Percentiles rank a stretch among this genome's conserved stretches.
Evolutionary conservation across 768 basidiomycete species (phyloP).

Genomic region (Leccinum obscurum): DNA sequence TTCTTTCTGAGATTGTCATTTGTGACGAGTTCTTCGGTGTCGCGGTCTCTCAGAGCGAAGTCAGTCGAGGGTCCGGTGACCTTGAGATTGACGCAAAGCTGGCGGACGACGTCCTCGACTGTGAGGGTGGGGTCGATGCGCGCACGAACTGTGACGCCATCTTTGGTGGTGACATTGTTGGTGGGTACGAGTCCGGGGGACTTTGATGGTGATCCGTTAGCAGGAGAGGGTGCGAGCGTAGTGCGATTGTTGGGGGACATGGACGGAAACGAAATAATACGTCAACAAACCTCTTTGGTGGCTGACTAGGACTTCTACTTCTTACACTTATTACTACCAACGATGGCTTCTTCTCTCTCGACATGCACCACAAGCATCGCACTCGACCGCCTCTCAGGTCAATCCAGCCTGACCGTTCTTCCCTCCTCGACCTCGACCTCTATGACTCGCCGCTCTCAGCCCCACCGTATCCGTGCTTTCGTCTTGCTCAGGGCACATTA

Average conservation of each 20-base stretch:
- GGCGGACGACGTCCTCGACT: constrained; percentile 82
- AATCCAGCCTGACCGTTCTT: constrained; percentile 4
- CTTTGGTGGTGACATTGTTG: constrained; percentile 78
- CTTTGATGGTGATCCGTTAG: constrained; percentile 39
- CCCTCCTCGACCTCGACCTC: background rate
- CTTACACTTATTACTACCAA: too few species aligned
- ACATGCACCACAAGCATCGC: background rate
- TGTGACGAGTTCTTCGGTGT: constrained; percentile 80
- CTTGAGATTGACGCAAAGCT: constrained; percentile 79
- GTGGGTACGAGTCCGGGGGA: constrained; percentile 66
- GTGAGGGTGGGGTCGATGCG: constrained; percentile 83
- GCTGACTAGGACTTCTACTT: too few species aligned
- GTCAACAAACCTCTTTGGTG: too few species aligned
- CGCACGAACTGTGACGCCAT: constrained; percentile 73
- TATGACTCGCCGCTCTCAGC: background rate
- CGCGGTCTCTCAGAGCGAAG: constrained; percentile 75
- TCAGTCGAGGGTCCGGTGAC: constrained; percentile 70
- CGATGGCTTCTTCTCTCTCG: background rate
- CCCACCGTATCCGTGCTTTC: background rate
- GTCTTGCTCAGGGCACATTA: background rate
- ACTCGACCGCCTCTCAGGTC: constrained; percentile 18
- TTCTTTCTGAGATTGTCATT: constrained; percentile 83
- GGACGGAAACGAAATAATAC: background rate
- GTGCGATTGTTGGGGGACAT: constrained; percentile 31
- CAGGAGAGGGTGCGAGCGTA: constrained; percentile 26